Evolutionary conservation across 2,329 filamentous ascomycete genomes (phyloP), one percentile per base, ranked within the genome.

Genomic region (Stagonosporopsis rhizophila): DNA sequence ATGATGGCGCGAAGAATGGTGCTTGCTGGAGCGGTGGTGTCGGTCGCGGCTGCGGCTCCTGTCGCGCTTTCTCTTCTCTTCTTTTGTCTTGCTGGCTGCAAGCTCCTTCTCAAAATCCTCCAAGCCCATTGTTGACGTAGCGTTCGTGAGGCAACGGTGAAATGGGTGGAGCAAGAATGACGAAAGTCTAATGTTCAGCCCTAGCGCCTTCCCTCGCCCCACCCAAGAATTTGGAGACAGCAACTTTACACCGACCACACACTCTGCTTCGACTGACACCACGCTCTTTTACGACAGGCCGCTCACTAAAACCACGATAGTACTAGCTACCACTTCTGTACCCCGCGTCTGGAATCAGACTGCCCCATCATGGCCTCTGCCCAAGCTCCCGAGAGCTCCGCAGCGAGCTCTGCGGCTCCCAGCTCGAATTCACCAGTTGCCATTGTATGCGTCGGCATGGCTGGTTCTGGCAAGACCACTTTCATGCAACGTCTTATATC

Each of bases 401-500:
- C 52, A 25, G 39, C 48, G 19, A 48, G 47, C 38, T 12, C 44
- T 20, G 44, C 37, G 28, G 15, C 44, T 19, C 49, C 45, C 38
- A 48, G 54, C 35, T 56, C 65, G 3, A 48, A 63, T 25, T 45
- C 64, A 2, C 90, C 92, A 37, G 88, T 91, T 41, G 86, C 91
- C 59, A 88, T 99, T 58, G 92, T 98, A 69, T 97, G 93, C 77
- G 88, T 99, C 44, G 95, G 95, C 82, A 98, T 98, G 94, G 95
- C 95, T 70, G 94, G 95, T 68, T 96, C 92, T 15, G 95, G 95
- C 71, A 99, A 99, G 82, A 99, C 95, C n/a, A 99, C 96, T 0
- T 99, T 99, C 74, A 98, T 99, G 94, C 94, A 98, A 75, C 88
- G 95, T 70, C 95, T 99, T 71, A 97, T 97, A 76, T 89, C 94